These are phyloP conservation scores for Nakazawaea siamensis DNA, from an alignment of 805 yeast genomes.

Conservation along the genomic window DNA sequence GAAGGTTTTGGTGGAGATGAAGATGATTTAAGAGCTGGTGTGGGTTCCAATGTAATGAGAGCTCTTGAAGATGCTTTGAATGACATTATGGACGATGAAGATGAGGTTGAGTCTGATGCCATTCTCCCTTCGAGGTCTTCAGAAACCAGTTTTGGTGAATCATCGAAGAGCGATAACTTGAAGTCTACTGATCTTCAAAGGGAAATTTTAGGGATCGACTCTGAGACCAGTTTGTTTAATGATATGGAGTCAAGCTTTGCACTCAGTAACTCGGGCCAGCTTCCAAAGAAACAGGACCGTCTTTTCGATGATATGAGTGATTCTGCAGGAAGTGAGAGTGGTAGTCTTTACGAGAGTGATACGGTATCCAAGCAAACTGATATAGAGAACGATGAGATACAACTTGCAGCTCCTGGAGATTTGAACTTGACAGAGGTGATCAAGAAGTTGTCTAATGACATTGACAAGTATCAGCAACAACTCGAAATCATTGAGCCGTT, in stretches of 20 bases:
- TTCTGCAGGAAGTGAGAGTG: slow-evolving; percentile 11
- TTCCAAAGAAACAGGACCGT: slow-evolving; percentile 17
- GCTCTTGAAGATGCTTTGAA: slow-evolving; percentile 66
- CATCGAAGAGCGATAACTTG: neutral
- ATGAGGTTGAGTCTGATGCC: neutral
- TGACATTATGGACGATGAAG: slow-evolving; percentile 37
- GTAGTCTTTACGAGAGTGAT: slow-evolving; percentile 1
- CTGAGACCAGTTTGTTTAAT: slow-evolving; percentile 24
- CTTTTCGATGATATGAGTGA: slow-evolving; percentile 25
- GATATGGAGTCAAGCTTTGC: slow-evolving; percentile 16
- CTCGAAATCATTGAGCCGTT: slow-evolving; percentile 57
- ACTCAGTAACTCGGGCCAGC: slow-evolving; percentile 10
- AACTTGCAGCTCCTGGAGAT: slow-evolving; percentile 62
- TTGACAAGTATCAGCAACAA: slow-evolving; percentile 54
- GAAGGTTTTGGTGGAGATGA: neutral
- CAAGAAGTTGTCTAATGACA: slow-evolving; percentile 43
- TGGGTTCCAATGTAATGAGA: slow-evolving; percentile 37
- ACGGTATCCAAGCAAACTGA: neutral
- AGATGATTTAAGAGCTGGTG: neutral
- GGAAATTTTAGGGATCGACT: slow-evolving; percentile 26
- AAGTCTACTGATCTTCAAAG: slow-evolving; percentile 18
- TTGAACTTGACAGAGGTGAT: slow-evolving; percentile 62
- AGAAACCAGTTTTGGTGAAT: slow-evolving; percentile 1
- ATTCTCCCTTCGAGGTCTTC: slow-evolving; percentile 3
- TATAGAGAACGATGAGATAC: slow-evolving; percentile 20